Evolutionary conservation across 2,329 filamentous ascomycete genomes (phyloP).

Genomic region (Chrysoporthe puriensis): DNA sequence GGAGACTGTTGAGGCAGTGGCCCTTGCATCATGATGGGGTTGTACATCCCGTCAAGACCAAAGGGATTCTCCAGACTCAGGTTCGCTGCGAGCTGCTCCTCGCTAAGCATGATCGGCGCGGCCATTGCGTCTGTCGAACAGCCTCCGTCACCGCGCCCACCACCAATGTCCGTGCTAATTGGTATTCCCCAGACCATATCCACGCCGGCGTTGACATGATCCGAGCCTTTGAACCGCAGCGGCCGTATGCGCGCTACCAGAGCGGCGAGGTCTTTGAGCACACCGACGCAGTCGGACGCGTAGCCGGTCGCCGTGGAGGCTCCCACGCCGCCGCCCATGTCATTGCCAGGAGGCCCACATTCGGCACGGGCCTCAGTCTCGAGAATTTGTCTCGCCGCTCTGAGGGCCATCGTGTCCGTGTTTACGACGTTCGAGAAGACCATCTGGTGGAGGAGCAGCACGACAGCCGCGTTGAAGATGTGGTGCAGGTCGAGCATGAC

Average conservation of each 20-base stretch:
- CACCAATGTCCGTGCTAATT: not conserved
- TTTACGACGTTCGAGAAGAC: slow-evolving; percentile 40
- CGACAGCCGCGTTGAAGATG: slow-evolving; percentile 54
- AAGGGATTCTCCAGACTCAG: slow-evolving; percentile 21
- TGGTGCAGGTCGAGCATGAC: slow-evolving; percentile 51
- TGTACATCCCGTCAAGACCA: slow-evolving; percentile 14
- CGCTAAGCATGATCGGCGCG: slow-evolving; percentile 8
- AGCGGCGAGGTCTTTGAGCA: slow-evolving; percentile 23
- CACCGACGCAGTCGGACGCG: slow-evolving; percentile 26
- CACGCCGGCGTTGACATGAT: slow-evolving; percentile 13
- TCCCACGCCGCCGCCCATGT: slow-evolving; percentile 34
- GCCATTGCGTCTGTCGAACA: slow-evolving; percentile 8
- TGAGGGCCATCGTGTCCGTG: slow-evolving; percentile 40
- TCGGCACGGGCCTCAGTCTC: slow-evolving; percentile 39
- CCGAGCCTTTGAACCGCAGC: slow-evolving; percentile 24
- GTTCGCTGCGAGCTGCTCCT: slow-evolving; percentile 23
- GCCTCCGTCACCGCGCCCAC: not conserved
- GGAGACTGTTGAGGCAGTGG: not conserved
- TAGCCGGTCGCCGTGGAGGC: slow-evolving; percentile 18
- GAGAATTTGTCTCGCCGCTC: slow-evolving; percentile 48
- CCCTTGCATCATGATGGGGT: not conserved
- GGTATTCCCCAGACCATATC: not conserved
- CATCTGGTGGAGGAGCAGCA: slow-evolving; percentile 51
- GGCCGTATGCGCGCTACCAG: slow-evolving; percentile 24
- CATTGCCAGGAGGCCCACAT: slow-evolving; percentile 5